These are phyloP conservation scores for Metschnikowia orientalis DNA, from an alignment of 805 yeast genomes.

Conservation along the genomic window DNA sequence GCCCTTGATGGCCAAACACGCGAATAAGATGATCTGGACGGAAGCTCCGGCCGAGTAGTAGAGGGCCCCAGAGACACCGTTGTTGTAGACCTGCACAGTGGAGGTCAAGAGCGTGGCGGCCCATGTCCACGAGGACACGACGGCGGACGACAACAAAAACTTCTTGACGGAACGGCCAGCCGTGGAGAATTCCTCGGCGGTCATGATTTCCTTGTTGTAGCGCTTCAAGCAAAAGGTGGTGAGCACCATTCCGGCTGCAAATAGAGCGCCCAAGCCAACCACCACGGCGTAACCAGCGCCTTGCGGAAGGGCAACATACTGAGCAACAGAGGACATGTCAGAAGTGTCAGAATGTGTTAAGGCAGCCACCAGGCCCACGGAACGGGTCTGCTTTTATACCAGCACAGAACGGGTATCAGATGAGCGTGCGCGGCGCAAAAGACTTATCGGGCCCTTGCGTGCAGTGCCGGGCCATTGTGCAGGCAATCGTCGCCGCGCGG, in stretches of 20 bases:
- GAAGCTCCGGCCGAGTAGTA: conserved; percentile 91
- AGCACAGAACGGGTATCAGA: no score
- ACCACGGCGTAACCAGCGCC: conserved; percentile 87
- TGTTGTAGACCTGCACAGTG: conserved; percentile 69
- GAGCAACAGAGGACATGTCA: conserved; percentile 18
- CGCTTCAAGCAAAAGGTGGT: conserved; percentile 68
- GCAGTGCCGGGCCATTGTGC: neutral
- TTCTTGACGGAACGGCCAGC: conserved; percentile 88
- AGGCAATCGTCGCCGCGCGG: neutral
- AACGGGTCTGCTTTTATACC: no score
- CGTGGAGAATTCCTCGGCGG: conserved; percentile 91
- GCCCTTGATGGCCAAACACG: conserved; percentile 82
- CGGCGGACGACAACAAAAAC: conserved; percentile 83
- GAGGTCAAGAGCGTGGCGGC: conserved; percentile 51
- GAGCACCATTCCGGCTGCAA: conserved; percentile 73
- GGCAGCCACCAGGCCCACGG: no score
- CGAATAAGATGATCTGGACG: conserved; percentile 81
- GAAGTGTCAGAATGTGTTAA: no score
- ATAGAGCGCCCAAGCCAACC: conserved; percentile 80
- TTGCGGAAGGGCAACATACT: conserved; percentile 48
- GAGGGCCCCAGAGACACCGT: conserved; percentile 76
- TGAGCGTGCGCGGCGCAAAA: no score
- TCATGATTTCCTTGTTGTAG: conserved; percentile 79
- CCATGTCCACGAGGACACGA: conserved; percentile 88
- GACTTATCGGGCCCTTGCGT: no score